phyloP scores from a whole-genome alignment of 2,329 filamentous ascomycete species.

The Alternaria panax region DNA sequence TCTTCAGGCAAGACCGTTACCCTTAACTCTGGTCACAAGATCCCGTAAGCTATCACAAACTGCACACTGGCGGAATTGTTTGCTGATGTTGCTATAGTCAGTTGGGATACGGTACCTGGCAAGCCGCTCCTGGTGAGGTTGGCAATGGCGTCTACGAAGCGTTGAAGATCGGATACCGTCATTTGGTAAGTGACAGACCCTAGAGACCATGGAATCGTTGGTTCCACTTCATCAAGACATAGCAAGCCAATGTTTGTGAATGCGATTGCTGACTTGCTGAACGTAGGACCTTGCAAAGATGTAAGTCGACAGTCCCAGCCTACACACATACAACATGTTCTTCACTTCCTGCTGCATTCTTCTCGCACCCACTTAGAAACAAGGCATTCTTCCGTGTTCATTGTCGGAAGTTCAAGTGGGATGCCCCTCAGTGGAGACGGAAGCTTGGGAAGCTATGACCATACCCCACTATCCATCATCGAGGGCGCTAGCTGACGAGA shows the following conservation, averaged over 20 bases:
- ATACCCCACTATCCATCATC: not conserved
- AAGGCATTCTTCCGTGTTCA: not conserved
- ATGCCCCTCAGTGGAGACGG: conserved; percentile 28
- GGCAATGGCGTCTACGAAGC: conserved; percentile 54
- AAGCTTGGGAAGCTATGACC: conserved; percentile 27
- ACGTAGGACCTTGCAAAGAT: conserved; percentile 42
- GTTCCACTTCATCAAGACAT: not conserved
- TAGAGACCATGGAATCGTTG: not conserved
- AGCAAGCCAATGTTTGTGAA: not conserved
- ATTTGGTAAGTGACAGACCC: conserved; percentile 34
- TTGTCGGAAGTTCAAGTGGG: conserved; percentile 16
- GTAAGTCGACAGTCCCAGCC: conserved; percentile 26
- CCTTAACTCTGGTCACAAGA: conserved; percentile 42
- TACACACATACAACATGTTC: not conserved
- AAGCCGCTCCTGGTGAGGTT: conserved; percentile 44
- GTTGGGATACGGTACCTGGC: conserved; percentile 49
- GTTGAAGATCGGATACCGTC: conserved; percentile 45
- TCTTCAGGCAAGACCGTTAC: conserved; percentile 48
- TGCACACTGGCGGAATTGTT: not conserved
- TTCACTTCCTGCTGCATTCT: not conserved
- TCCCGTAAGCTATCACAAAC: conserved; percentile 60
- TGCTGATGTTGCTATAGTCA: conserved; percentile 50
- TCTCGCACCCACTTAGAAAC: not conserved
- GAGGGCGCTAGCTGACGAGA: conserved; percentile 26
- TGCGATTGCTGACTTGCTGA: conserved; percentile 39